These are phyloP conservation scores for Scheffersomyces amazonensis DNA, from an alignment of 805 yeast species.

Conservation along the genomic window DNA sequence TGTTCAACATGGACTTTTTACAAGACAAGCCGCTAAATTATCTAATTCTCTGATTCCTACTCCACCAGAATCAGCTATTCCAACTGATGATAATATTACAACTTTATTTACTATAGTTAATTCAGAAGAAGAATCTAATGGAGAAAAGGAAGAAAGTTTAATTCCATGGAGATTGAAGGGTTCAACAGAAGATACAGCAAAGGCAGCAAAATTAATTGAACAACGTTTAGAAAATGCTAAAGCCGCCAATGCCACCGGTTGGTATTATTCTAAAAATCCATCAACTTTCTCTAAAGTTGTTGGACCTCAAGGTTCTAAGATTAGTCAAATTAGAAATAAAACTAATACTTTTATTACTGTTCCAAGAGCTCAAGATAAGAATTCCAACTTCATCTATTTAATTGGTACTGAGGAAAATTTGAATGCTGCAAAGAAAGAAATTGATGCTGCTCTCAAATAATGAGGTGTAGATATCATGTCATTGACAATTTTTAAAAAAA, in stretches of 20 bases:
- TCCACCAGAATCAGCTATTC: slow-evolving; percentile 48
- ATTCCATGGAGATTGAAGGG: slow-evolving; percentile 74
- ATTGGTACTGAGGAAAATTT: slow-evolving; percentile 60
- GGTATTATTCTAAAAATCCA: slow-evolving; percentile 56
- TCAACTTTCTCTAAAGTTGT: slow-evolving; percentile 60
- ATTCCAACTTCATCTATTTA: slow-evolving; percentile 53
- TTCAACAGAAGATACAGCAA: slow-evolving; percentile 43
- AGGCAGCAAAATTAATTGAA: slow-evolving; percentile 52
- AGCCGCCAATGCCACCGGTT: slow-evolving; percentile 50
- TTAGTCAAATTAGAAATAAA: slow-evolving; percentile 57
- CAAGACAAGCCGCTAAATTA: slow-evolving; percentile 49
- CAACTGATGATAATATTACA: slow-evolving; percentile 26
- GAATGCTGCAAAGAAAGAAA: slow-evolving; percentile 22
- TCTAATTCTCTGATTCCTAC: slow-evolving; percentile 40
- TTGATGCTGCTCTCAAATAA: slow-evolving; percentile 9
- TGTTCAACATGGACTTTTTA: slow-evolving; percentile 54
- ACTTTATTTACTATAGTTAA: slow-evolving; percentile 46
- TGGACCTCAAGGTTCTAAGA: slow-evolving; percentile 73
- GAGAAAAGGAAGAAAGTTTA: slow-evolving; percentile 16
- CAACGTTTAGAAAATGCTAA: slow-evolving; percentile 47
- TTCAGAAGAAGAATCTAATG: slow-evolving; percentile 19
- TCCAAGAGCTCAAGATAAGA: slow-evolving; percentile 56
- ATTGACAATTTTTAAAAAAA: too few relatives aligned
- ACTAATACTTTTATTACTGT: slow-evolving; percentile 59
- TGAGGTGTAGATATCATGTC: too few relatives aligned